Evolutionary conservation across 345 rosid genomes (phyloP).

Genomic region (Geranium brycei): DNA sequence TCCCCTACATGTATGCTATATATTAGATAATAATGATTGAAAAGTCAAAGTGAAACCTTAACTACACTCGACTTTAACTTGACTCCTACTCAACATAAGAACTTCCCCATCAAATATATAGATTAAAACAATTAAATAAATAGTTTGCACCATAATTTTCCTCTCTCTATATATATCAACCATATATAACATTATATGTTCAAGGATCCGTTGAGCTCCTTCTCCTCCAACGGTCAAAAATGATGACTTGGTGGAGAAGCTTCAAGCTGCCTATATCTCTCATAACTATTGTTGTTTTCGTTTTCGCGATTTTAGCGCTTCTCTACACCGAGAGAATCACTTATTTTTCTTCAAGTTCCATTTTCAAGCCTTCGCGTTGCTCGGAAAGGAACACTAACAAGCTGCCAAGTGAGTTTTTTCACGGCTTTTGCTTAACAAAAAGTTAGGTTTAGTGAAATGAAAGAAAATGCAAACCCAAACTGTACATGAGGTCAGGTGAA

Average conservation of each 20-base stretch:
- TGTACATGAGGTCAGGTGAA: too few relatives aligned
- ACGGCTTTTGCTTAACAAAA: too few relatives aligned
- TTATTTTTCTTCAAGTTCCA: constrained; percentile 27
- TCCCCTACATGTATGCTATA: too few relatives aligned
- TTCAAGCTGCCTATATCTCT: constrained; percentile 55
- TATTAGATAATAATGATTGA: too few relatives aligned
- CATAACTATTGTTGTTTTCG: constrained; percentile 27
- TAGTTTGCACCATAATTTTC: too few relatives aligned
- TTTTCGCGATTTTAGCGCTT: constrained; percentile 44
- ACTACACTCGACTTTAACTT: constrained; percentile 28
- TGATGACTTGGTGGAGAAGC: constrained; percentile 24
- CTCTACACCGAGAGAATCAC: constrained; percentile 46
- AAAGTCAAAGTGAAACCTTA: neutral
- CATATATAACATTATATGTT: too few relatives aligned
- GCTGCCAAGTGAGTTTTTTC: constrained; percentile 39
- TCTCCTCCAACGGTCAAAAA: neutral
- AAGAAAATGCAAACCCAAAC: too few relatives aligned
- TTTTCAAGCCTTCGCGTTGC: constrained; percentile 39
- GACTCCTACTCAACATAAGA: constrained; percentile 51
- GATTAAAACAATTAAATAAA: neutral
- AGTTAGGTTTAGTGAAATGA: too few relatives aligned
- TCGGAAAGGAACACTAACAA: constrained; percentile 24
- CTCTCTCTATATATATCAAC: too few relatives aligned
- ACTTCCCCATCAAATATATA: constrained; percentile 3
- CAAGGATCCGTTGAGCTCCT: too few relatives aligned